Base-by-base conservation (phyloP, 495 filamentous ascomycete species). In the Xylaria bambusicola region DNA sequence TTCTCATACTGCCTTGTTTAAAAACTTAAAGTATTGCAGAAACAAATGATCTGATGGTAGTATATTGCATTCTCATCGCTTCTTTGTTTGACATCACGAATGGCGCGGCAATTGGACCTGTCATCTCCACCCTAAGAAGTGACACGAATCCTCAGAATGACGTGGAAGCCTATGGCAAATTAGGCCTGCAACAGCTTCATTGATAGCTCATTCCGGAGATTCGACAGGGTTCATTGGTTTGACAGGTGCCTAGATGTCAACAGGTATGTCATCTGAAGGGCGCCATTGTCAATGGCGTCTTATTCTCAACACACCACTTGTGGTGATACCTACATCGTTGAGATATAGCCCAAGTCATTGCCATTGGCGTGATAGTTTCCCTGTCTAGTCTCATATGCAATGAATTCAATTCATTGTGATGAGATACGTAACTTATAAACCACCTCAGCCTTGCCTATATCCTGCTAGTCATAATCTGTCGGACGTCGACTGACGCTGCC, bases 131-230 rank as follows among this genome's bases (percentile, higher is more conserved):
- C 38, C 24, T 33, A 20, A 17, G 26, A 54, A 42, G 52, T 54
- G 52, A 54, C 52, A 54, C 52, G 52, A 54, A 44, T 54, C 52
- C 38, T 54, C 18, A 61, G 58, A 61, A 61, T 42, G 58, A 44
- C 36, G 56, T 61, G 58, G 58, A 61, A 61, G 41, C 46, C n/a
- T 33, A 20, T 49, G 44, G 51, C 35, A 61, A 47, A 52, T 23
- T 29, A 17, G 35, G 44, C 35, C 49, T 41, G 36, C 44, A 42
- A 26, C 51, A 49, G 24, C 51, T 53, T 47, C 49, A 46, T 26
- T 26, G 44, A 61, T 35, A 40, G 50, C 41, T 54, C 17, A 12
- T 31, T 17, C 21, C 8, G 18, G 44, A 42, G 35, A 46, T 20
- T 13, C 24, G 42, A 44, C n/a, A 15, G 24, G 45, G 58, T 6